Percentiles rank a stretch among this genome's conserved stretches.
Evolutionary conservation across 2,329 filamentous ascomycete genomes (phyloP).

Genomic region (Paracamarosporium sp.): DNA sequence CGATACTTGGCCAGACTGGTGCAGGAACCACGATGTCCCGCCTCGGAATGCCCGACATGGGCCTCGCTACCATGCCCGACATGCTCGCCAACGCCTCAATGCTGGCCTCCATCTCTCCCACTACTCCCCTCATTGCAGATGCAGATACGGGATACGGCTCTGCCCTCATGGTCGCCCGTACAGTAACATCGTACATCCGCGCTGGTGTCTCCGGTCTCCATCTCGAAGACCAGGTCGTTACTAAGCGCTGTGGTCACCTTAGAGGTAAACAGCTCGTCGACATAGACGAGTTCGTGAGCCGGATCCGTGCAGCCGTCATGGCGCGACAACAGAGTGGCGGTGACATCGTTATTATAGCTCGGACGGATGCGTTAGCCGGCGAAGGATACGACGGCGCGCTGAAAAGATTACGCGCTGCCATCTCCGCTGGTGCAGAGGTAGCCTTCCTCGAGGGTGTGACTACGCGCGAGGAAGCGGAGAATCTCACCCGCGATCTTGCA

Average conservation of each 20-base stretch:
- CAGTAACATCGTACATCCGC: conserved; percentile 60
- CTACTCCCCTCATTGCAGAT: conserved; percentile 66
- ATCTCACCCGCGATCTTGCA: conserved; percentile 55
- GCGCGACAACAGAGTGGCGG: conserved; percentile 57
- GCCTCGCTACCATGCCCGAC: conserved; percentile 66
- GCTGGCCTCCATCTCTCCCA: conserved; percentile 66
- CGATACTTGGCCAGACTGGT: conserved; percentile 58
- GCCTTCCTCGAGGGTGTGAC: conserved; percentile 67
- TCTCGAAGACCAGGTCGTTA: conserved; percentile 69
- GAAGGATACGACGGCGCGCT: conserved; percentile 65
- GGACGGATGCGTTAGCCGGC: conserved; percentile 66
- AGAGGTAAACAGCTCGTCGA: conserved; percentile 66
- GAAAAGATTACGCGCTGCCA: conserved; percentile 57
- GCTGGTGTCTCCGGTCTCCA: conserved; percentile 66
- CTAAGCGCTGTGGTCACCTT: conserved; percentile 71
- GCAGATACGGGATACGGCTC: conserved; percentile 64
- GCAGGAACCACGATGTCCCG: conserved; percentile 67
- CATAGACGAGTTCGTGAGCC: conserved; percentile 57
- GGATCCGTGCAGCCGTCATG: conserved; percentile 63
- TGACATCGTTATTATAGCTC: conserved; percentile 70
- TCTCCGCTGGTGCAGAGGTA: conserved; percentile 64
- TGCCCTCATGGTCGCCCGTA: conserved; percentile 56
- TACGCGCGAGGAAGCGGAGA: conserved; percentile 57
- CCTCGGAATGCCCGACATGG: conserved; percentile 69
- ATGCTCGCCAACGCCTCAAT: conserved; percentile 70